These are phyloP conservation scores for Basipetospora sp. DNA, from an alignment of 2,329 filamentous ascomycete species.

Conservation along the genomic window DNA sequence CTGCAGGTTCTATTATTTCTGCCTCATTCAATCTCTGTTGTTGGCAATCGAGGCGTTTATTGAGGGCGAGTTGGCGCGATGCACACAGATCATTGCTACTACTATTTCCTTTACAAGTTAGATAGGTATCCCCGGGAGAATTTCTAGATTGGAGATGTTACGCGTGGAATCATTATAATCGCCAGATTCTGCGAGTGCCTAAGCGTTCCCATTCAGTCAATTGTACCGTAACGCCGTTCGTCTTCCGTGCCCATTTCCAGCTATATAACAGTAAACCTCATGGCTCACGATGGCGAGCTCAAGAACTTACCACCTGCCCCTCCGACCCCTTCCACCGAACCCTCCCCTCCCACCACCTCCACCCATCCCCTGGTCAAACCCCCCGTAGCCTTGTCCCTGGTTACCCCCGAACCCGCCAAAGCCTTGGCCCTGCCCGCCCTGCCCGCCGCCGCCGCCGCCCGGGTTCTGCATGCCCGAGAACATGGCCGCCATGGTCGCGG, in stretches of 20 bases:
- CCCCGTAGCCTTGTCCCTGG: conserved; percentile 35
- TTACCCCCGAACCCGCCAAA: conserved; percentile 39
- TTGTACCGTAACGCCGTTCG: conserved; percentile 1
- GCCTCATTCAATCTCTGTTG: no score
- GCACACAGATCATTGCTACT: no score
- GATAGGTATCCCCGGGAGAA: no score
- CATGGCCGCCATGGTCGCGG: conserved; percentile 42
- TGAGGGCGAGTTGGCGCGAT: no score
- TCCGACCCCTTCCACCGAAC: conserved; percentile 3
- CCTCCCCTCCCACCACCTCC: conserved; percentile 18
- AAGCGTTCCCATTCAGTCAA: no score
- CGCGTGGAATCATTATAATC: no score
- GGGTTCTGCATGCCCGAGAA: conserved; percentile 41
- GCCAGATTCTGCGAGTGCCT: no score
- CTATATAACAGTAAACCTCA: neutral
- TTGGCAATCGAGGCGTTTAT: no score
- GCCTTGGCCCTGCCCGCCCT: conserved; percentile 36
- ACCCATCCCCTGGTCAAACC: conserved; percentile 32
- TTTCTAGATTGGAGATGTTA: no score
- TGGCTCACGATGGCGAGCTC: neutral
- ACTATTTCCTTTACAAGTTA: no score
- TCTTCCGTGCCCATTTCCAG: neutral
- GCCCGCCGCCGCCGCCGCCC: conserved; percentile 26
- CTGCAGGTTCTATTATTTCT: no score
- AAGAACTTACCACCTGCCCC: conserved; percentile 2